phyloP scores from a whole-genome alignment of 805 yeast species.

The Middelhovenomyces tepae region DNA sequence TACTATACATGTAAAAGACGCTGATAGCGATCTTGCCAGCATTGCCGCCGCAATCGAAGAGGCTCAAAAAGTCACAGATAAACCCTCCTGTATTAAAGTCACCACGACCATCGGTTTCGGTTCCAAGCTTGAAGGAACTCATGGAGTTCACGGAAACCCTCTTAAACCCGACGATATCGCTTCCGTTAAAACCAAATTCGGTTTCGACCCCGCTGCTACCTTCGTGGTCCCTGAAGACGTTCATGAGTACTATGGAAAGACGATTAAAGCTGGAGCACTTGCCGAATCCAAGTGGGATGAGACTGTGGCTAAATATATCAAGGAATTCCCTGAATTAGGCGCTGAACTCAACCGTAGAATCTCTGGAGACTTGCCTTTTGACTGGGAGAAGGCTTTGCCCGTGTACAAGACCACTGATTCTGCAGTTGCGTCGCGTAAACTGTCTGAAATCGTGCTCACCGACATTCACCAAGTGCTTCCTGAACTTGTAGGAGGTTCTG shows the following conservation, averaged over 20 bases:
- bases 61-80: constrained; percentile 68
- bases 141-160: constrained; percentile 93
- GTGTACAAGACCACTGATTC: constrained; percentile 65
- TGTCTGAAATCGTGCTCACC: constrained; percentile 72
- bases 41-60: constrained; percentile 66
- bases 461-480: constrained; percentile 59
- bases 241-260: constrained; percentile 51
- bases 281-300: constrained; percentile 70
- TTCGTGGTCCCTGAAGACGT: constrained; percentile 82
- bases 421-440: constrained; percentile 89
- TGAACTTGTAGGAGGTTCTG: constrained; percentile 95
- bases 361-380: constrained; percentile 58
- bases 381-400: constrained; percentile 76
- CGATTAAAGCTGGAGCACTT: constrained; percentile 52
- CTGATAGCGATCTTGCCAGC: constrained; percentile 68
- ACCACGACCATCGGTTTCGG: constrained; percentile 93
- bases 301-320: constrained; percentile 49
- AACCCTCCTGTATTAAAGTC: constrained; percentile 86
- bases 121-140: constrained; percentile 75
- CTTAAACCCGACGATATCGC: constrained; percentile 85
- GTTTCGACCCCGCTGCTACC: constrained; percentile 77
- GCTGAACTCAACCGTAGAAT: constrained; percentile 76
- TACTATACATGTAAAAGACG: constrained; percentile 64
- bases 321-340: constrained; percentile 68
- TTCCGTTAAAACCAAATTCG: constrained; percentile 74